Evolutionary conservation across 2,329 filamentous ascomycete genomes (phyloP), one percentile per base, ranked within the genome.

Genomic region (Sporothrix pallida): DNA sequence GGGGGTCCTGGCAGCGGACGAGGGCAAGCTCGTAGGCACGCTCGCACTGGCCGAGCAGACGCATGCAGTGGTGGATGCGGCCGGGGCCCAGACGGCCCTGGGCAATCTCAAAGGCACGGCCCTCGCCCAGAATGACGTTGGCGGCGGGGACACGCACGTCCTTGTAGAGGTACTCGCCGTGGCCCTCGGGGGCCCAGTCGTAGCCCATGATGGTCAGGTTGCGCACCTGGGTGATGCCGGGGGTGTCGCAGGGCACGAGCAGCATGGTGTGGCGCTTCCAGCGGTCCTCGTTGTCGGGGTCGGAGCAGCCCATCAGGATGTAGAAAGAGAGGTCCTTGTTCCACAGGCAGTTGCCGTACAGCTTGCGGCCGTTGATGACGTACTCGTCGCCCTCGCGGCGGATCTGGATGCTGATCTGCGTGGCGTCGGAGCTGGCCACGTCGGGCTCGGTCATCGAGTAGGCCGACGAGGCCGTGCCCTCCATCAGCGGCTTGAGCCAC

Each of bases 21-120:
- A 98, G 88, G 88, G 98, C 93, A 92, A 93, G 97, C 80, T 98
- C 95, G 42, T 98, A 89, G 0, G 95, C 96, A 77, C 91, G 90
- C 83, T 98, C 96, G 31, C 95, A 91, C 74, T 93, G 92, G 72
- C 96, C 96, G 80, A 99, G 96, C 76, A 91, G 92, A 76, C 96
- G 91, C 96, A 98, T 98, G 75, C 94, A 94, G 84, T 99, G 96
- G 85, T 99, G 96, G 81, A 99, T 98, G 74, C 96, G 93, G 54
- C 96, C 96, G 1, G 96, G 96, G 0, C 96, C 96, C 23, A 99
- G 91, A 78, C 96, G 93, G 73, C 96, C 96, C 82, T 99, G 96
- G 80, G 98, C 98, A 80, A 99, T 97, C 83, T 99, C 96, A 82
- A 98, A 98, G 20, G 96, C 96, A 75, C 93, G 91, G 76, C 96